phyloP scores from a whole-genome alignment of 1,284 basidiomycete genomes.

The Waitea zeae region DNA sequence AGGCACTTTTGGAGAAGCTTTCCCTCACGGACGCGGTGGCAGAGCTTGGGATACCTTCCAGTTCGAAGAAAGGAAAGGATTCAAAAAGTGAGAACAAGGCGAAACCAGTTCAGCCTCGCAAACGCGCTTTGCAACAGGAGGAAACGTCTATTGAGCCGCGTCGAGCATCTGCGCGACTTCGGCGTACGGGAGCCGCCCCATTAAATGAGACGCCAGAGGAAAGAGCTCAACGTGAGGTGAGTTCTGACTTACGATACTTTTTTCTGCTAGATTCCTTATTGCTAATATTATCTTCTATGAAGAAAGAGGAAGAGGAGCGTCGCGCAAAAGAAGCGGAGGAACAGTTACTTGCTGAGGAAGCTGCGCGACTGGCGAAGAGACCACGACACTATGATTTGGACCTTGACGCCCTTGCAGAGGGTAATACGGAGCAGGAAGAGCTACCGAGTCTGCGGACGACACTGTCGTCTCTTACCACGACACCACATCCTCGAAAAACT shows the following conservation, averaged over 20 bases:
- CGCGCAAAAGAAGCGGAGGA: slow-evolving; percentile 38
- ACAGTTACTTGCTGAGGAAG: slow-evolving; percentile 39
- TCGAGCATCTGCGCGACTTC: slow-evolving; percentile 46
- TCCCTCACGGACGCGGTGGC: slow-evolving; percentile 41
- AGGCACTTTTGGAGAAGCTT: slow-evolving; percentile 49
- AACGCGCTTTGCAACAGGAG: slow-evolving; percentile 28
- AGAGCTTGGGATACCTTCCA: slow-evolving; percentile 24
- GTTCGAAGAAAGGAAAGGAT: slow-evolving; percentile 7
- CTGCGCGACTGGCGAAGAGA: slow-evolving; percentile 36
- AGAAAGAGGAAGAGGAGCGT: slow-evolving; percentile 29
- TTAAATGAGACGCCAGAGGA: slow-evolving; percentile 46
- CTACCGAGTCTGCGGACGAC: slow-evolving; percentile 23
- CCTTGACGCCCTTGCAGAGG: slow-evolving; percentile 30
- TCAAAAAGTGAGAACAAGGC: slow-evolving; percentile 19
- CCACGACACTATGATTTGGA: slow-evolving; percentile 52
- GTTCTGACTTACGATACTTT: slow-evolving; percentile 7
- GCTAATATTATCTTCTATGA: slow-evolving; percentile 5
- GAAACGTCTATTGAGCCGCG: slow-evolving; percentile 25
- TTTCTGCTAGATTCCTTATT: slow-evolving; percentile 1
- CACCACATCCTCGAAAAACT: slow-evolving; percentile 18
- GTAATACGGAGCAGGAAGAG: slow-evolving; percentile 18
- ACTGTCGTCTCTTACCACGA: slow-evolving; percentile 21
- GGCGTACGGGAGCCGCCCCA: slow-evolving; percentile 24
- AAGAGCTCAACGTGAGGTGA: slow-evolving; percentile 46
- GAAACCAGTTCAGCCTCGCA: slow-evolving; percentile 44